These are phyloP conservation scores for Leucaena leucocephala DNA, from an alignment of 306 rosid species.

Conservation along the genomic window DNA sequence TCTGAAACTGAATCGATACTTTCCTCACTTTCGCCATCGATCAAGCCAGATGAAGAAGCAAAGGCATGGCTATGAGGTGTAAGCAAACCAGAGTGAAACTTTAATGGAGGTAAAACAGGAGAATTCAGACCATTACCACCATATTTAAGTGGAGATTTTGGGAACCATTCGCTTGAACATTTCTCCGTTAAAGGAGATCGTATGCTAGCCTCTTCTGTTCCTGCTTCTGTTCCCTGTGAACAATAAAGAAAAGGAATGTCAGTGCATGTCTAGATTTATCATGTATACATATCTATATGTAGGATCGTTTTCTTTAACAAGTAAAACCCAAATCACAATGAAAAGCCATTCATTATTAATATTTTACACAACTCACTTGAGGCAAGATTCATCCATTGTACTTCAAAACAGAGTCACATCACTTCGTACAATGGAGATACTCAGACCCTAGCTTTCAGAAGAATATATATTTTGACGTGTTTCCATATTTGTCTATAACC, in stretches of 20 bases:
- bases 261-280: no score
- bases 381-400: neutral
- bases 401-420: neutral
- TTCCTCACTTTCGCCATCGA: slow-evolving; percentile 44
- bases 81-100: slow-evolving; percentile 64
- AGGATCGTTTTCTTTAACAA: no score
- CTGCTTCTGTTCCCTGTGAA: slow-evolving; percentile 55
- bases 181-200: slow-evolving; percentile 73
- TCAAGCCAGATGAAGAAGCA: slow-evolving; percentile 37
- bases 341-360: no score
- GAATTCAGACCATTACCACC: slow-evolving; percentile 44
- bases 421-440: neutral
- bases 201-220: slow-evolving; percentile 38
- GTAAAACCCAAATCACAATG: no score
- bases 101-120: slow-evolving; percentile 72
- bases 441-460: neutral
- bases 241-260: neutral
- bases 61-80: slow-evolving; percentile 51
- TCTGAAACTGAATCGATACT: slow-evolving; percentile 55
- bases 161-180: slow-evolving; percentile 40
- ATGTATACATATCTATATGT: no score
- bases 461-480: neutral
- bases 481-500: neutral
- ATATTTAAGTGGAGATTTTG: slow-evolving; percentile 59
- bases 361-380: no score